A percentile compares a stretch with the other conserved stretches of the same genome.
phyloP scores from a whole-genome alignment of 2,329 filamentous ascomycete genomes.

The Emergomyces africanus region DNA sequence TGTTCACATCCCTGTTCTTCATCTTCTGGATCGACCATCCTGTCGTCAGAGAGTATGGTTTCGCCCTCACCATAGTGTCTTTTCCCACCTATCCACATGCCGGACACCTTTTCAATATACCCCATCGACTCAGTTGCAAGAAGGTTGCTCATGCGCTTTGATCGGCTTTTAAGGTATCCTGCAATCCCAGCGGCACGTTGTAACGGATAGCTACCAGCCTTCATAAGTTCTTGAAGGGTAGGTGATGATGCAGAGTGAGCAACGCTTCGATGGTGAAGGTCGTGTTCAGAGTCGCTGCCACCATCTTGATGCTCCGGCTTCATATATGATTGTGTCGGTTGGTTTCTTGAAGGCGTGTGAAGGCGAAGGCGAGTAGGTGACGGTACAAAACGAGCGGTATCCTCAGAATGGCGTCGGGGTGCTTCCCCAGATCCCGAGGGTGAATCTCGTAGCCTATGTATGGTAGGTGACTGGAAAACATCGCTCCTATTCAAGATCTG shows the following conservation, averaged over 20 bases:
- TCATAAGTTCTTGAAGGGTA: conserved; percentile 45
- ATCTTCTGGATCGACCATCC: conserved; percentile 42
- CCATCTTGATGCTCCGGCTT: conserved; percentile 8
- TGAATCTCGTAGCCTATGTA: conserved; percentile 30
- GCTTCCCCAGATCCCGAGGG: conserved; percentile 17
- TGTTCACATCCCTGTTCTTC: conserved; percentile 41
- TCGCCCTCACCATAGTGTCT: conserved; percentile 76
- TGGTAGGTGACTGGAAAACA: conserved; percentile 70
- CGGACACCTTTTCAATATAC: conserved; percentile 91
- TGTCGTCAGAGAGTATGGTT: conserved; percentile 53
- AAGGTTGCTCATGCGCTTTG: conserved; percentile 68
- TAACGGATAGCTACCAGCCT: conserved; percentile 59
- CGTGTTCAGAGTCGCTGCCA: conserved; percentile 16
- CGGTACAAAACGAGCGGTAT: conserved; percentile 22
- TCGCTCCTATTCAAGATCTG: conserved; percentile 81
- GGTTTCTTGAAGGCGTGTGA: conserved; percentile 17
- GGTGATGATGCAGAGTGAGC: conserved; percentile 31
- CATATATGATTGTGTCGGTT: conserved; percentile 9
- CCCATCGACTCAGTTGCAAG: conserved; percentile 87
- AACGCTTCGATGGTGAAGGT: conserved; percentile 11
- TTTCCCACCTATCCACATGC: conserved; percentile 87
- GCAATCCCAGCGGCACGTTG: conserved; percentile 74
- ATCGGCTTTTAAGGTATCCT: conserved; percentile 65
- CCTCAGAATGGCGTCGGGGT: conserved; percentile 21
- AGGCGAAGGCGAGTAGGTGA: conserved; percentile 14